Conservation (phyloP, 345 rosid species). For the Acer saccharum region DNA sequence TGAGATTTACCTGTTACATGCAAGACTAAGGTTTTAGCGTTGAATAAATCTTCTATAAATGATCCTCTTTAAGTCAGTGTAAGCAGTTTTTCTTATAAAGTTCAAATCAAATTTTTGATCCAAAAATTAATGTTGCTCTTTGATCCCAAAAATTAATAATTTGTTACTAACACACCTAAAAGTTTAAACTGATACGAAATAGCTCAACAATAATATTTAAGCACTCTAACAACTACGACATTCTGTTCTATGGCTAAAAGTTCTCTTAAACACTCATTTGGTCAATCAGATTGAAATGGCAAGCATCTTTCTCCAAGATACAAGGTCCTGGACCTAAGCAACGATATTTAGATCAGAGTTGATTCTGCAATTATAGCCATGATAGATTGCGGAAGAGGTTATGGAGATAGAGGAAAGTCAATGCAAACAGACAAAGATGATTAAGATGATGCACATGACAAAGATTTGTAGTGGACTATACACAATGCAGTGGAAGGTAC, state of each 20-base stretch:
- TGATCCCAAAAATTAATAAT: not conserved
- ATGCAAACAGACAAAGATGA: too few species aligned
- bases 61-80: not conserved
- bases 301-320: not conserved
- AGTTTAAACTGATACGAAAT: too few species aligned
- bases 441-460: not conserved
- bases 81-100: not conserved
- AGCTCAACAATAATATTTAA: too few species aligned
- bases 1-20: not conserved
- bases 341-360: not conserved
- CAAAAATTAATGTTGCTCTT: not conserved
- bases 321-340: not conserved
- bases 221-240: too few species aligned
- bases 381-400: not conserved
- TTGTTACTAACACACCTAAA: not conserved
- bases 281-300: not conserved
- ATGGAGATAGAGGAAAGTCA: not conserved
- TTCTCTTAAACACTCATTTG: not conserved
- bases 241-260: not conserved
- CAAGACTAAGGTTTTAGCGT: not conserved
- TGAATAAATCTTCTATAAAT: too few species aligned
- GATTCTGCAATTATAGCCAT: not conserved
- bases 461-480: not conserved
- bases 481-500: not conserved
- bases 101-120: too few species aligned